These are phyloP conservation scores for Sonneratia alba DNA, from an alignment of 345 rosid genomes.

Conservation along the genomic window DNA sequence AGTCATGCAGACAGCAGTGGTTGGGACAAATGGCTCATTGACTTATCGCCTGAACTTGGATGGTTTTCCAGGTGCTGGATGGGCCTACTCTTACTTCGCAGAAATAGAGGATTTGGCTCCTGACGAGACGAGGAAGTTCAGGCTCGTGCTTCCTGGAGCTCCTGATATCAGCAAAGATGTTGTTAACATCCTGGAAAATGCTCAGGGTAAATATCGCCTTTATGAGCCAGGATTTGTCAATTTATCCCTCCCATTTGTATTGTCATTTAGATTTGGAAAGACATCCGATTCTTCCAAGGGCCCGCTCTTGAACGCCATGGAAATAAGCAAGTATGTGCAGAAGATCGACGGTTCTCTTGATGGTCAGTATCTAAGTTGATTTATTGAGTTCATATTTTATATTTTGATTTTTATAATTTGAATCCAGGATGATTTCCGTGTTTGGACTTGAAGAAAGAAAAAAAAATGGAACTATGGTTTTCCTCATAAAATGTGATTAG, in stretches of 20 bases:
- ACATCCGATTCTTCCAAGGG: slow-evolving; percentile 84
- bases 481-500: background rate
- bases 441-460: no score
- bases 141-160: slow-evolving; percentile 58
- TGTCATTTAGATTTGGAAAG: slow-evolving; percentile 65
- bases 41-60: slow-evolving; percentile 84
- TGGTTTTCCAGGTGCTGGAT: slow-evolving; percentile 88
- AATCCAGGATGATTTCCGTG: no score
- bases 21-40: slow-evolving; percentile 81
- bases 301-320: slow-evolving; percentile 93
- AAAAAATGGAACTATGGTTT: background rate
- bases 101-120: slow-evolving; percentile 78
- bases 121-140: slow-evolving; percentile 74
- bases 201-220: slow-evolving; percentile 59
- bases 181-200: slow-evolving; percentile 88
- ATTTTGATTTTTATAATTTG: no score
- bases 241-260: slow-evolving; percentile 70
- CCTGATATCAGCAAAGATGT: slow-evolving; percentile 67
- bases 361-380: slow-evolving; percentile 33
- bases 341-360: slow-evolving; percentile 69
- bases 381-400: background rate
- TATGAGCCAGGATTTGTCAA: slow-evolving; percentile 86
- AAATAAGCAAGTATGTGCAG: slow-evolving; percentile 63
- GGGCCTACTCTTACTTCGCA: slow-evolving; percentile 85
- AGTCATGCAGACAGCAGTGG: slow-evolving; percentile 99